Conservation (phyloP, 2,329 filamentous ascomycete genomes). For the Epichloe glyceriae region DNA sequence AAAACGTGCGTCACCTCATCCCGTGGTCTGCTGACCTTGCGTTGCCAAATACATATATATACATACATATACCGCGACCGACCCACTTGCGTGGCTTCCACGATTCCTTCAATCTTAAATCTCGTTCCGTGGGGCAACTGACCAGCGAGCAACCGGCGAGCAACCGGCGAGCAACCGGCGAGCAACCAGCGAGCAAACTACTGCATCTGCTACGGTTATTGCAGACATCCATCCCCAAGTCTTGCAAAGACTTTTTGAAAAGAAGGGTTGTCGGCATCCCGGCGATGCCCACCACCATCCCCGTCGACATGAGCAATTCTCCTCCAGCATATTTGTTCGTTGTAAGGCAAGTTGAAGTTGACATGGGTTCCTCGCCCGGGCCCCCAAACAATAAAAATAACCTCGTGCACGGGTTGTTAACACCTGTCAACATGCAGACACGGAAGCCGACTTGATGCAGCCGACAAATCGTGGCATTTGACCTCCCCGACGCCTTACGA, state of each 20-base stretch:
- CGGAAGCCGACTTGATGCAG: conserved; percentile 84
- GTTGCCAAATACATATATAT: too few relatives aligned
- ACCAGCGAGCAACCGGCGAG: background rate
- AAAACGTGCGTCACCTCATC: too few relatives aligned
- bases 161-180: too few relatives aligned
- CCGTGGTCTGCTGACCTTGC: too few relatives aligned
- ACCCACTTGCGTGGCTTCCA: background rate
- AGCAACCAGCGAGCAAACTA: background rate
- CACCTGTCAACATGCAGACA: conserved; percentile 41
- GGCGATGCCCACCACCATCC: background rate
- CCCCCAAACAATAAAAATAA: background rate
- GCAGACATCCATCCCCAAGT: background rate
- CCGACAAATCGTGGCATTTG: conserved; percentile 90
- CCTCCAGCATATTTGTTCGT: conserved; percentile 31
- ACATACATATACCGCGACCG: background rate
- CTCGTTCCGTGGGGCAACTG: too few relatives aligned
- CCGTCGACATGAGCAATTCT: conserved; percentile 5
- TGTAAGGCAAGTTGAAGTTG: conserved; percentile 23
- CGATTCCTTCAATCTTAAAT: too few relatives aligned
- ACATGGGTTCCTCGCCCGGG: too few relatives aligned
- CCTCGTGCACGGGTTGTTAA: background rate
- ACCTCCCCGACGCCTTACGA: conserved; percentile 91
- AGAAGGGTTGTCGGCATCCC: background rate
- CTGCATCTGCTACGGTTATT: background rate
- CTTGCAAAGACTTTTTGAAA: background rate